Base-by-base conservation (phyloP, 2,329 filamentous ascomycete genomes). In the Aspergillus sp. region DNA sequence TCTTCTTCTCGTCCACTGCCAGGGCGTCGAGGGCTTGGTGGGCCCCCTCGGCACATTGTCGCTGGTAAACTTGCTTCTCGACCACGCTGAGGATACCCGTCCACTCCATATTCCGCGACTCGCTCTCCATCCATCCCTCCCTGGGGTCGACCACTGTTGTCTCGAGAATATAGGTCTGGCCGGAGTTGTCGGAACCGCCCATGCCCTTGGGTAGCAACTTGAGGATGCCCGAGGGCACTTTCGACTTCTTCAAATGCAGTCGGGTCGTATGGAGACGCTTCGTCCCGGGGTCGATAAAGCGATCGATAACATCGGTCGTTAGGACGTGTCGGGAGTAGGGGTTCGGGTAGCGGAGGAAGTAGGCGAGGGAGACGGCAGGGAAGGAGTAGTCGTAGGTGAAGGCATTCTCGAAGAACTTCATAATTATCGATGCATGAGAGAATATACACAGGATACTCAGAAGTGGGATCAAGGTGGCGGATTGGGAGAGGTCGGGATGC, bases 301-400 rank as follows among this genome's bases (percentile, higher is more conserved):
- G 73, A 40, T 73, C 68, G 53, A 80, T 78, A 53, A 77, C 75
- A 61, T 80, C 76, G 47, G 75, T 78, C 31, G 72, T 75, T 43
- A 78, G 63, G 44, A 80, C 76, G 63, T 80, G 76, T 37, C 67
- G 71, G 31, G 71, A 72, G 60, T 78, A 79, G 16, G 76, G 76
- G 47, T 80, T 80, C 1, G 76, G 76, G 49, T 80, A 80, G 47
- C 76, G 76, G 34, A 80, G 70, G 59, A 79, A 80, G 62, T 79
- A 80, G 55, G 76, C 76, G 39, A 80, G 68, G 30, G 75, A 74
- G 34, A 80, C 76, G 48, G 75, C 74, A 39, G 74, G 68, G 57
- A 80, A 79, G 43, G 73, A 69, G 56, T 80, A 79, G 52, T 74
- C 68, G 63, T 79, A 79, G 47, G 66, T 72, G 57, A 74, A 76